Base-by-base conservation (phyloP, 2,329 filamentous ascomycete species). In the Aspergillus jensenii region DNA sequence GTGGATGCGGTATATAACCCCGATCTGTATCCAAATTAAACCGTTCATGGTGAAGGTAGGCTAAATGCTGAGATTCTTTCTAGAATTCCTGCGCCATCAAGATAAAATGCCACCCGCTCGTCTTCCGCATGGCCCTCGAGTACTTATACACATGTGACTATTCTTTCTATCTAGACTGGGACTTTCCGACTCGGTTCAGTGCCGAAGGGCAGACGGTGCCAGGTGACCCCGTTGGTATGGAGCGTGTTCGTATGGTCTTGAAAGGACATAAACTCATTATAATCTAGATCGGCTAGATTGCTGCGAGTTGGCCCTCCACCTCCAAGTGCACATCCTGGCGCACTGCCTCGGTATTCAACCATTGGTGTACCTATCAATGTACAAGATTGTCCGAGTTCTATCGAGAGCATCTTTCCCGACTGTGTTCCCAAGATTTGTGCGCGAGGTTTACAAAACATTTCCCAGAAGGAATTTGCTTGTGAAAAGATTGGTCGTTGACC, bases 341-440 rank as follows among this genome's bases (percentile, higher is more conserved):
- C 23, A 37, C 4, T 19, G 25, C 6, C 54, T 56, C 21, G 39
- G 46, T 14, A 51, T 51, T 6, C 19, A 15, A 9, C 39, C 25
- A 8, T 31, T 56, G 11, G 39, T 12, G 21, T 56, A 45, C 12
- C 40, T 51, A n/a, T 37, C 46, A 4, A 40, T 31, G 9, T 25
- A 6, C 27, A 56, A 51, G 19, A 49, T 51, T 15, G 6, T 40
- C 6, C 5, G 21, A 11, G 40, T 50, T 14, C 31, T 56, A 6
- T 15, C 44, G 11, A 23, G 47, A 15, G 7, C 40, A 12, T 50
- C 54, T 2, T 51, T 56, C n/a, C 46, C 54, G 2, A 56, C 39
- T 31, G 54, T 56, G 9, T 51, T 39, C 21, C 54, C 54, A 11
- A 47, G 54, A 9, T 56, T 56, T 41, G 54, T 46, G 39, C 54